These are phyloP conservation scores for Sporothrix phasma DNA, from an alignment of 2,329 filamentous ascomycete species.

Conservation along the genomic window DNA sequence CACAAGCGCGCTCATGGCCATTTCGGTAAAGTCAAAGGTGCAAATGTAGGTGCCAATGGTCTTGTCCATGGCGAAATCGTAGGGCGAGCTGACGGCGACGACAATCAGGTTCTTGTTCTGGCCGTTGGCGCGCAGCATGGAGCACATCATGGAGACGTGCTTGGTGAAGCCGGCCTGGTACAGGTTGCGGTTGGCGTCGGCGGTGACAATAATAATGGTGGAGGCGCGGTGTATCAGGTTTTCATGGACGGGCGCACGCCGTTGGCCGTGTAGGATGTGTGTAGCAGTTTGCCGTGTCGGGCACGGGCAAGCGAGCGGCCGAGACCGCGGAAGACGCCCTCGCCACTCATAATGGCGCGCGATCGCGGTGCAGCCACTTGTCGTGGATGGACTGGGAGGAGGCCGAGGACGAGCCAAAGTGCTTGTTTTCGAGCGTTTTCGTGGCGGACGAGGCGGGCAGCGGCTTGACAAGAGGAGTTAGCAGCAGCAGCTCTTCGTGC, in stretches of 20 bases:
- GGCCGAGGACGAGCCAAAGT: constrained; percentile 14
- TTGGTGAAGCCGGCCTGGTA: constrained; percentile 95
- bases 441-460: constrained; percentile 82
- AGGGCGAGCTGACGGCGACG: constrained; percentile 87
- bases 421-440: constrained; percentile 46
- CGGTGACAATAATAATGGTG: constrained; percentile 82
- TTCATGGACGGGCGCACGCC: constrained; percentile 89
- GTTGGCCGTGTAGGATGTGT: constrained; percentile 92
- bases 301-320: constrained; percentile 80
- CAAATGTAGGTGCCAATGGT: constrained; percentile 87
- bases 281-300: constrained; percentile 73
- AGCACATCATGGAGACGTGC: constrained; percentile 92
- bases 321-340: constrained; percentile 83
- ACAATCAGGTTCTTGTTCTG: constrained; percentile 87
- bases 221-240: constrained; percentile 82
- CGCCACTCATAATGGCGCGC: constrained; percentile 72
- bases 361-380: constrained; percentile 47
- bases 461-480: constrained; percentile 85
- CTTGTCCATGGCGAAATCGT: constrained; percentile 91
- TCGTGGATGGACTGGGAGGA: constrained; percentile 37
- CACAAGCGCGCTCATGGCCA: constrained; percentile 74
- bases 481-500: constrained; percentile 77
- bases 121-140: constrained; percentile 63
- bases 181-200: constrained; percentile 85
- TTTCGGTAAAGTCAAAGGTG: constrained; percentile 94